phyloP scores from a whole-genome alignment of 106 monocot genomes.

The Apostasia shenzhenica region DNA sequence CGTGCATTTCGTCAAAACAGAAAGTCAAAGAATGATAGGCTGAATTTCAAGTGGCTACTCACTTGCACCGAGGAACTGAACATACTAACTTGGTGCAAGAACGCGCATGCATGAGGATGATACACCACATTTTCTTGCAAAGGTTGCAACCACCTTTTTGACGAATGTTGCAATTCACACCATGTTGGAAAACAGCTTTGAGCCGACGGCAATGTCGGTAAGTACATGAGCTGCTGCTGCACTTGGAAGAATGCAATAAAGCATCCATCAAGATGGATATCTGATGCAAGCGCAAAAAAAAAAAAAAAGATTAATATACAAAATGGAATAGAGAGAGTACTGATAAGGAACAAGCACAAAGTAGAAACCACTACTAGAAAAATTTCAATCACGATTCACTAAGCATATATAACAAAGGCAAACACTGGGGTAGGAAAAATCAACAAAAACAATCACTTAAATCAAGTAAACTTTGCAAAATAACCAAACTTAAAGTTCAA shows the following conservation, averaged over 20 bases:
- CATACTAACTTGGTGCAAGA: constrained; percentile 2
- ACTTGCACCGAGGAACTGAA: constrained; percentile 15
- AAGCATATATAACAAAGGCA: too few species aligned
- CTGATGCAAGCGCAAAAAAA: not conserved
- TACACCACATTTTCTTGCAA: constrained; percentile 5
- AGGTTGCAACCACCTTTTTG: constrained; percentile 3
- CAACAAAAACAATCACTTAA: not conserved
- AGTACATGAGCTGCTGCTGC: not conserved
- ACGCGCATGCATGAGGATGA: constrained; percentile 4
- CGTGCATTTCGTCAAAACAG: too few species aligned
- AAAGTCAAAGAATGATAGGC: too few species aligned
- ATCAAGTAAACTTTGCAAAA: too few species aligned
- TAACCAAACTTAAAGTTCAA: too few species aligned
- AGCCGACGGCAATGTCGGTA: not conserved
- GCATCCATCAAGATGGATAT: not conserved
- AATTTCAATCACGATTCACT: too few species aligned
- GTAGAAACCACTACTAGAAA: too few species aligned
- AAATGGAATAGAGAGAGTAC: too few species aligned
- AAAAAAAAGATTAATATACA: not conserved
- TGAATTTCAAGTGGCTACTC: not conserved
- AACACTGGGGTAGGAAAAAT: not conserved
- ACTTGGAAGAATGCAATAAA: constrained; percentile 11
- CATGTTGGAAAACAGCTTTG: constrained; percentile 9
- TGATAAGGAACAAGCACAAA: too few species aligned
- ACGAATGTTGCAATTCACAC: constrained; percentile 2